Evolutionary conservation across 176 grass and related monocot species (phyloP).

Genomic region (Aegilops umbellulata): DNA sequence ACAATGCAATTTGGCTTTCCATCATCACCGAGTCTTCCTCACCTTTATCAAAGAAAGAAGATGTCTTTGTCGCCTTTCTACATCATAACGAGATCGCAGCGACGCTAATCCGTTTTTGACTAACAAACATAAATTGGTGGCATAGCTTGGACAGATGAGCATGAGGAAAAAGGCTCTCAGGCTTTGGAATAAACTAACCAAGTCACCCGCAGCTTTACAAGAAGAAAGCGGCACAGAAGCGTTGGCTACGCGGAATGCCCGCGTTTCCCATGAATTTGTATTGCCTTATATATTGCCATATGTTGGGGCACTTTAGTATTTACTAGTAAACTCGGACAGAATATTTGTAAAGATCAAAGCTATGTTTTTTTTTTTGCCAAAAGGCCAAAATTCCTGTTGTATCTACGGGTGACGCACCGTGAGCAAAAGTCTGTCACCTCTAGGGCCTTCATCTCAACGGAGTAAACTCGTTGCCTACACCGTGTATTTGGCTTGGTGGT

Average conservation of each 20-base stretch:
- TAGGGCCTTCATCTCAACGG: no score
- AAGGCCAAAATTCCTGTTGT: no score
- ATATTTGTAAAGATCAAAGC: no score
- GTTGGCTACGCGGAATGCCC: conserved; percentile 25
- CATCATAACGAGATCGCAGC: not conserved
- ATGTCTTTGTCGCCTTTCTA: not conserved
- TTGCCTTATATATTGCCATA: no score
- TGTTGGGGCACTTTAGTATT: no score
- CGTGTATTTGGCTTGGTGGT: no score
- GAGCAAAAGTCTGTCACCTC: no score
- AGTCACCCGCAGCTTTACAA: conserved; percentile 2
- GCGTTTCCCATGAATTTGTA: not conserved
- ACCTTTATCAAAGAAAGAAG: not conserved
- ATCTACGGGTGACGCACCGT: no score
- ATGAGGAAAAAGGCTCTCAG: not conserved
- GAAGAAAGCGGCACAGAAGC: not conserved
- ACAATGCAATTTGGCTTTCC: not conserved
- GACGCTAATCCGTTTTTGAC: not conserved
- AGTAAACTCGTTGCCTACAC: no score
- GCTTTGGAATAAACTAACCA: conserved; percentile 9
- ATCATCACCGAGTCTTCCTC: not conserved
- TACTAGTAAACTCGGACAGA: no score
- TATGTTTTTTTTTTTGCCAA: no score
- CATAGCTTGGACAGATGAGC: not conserved
- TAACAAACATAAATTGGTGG: not conserved